Conservation (phyloP, 75 land plant genomes). For the Cryptomeria japonica region DNA sequence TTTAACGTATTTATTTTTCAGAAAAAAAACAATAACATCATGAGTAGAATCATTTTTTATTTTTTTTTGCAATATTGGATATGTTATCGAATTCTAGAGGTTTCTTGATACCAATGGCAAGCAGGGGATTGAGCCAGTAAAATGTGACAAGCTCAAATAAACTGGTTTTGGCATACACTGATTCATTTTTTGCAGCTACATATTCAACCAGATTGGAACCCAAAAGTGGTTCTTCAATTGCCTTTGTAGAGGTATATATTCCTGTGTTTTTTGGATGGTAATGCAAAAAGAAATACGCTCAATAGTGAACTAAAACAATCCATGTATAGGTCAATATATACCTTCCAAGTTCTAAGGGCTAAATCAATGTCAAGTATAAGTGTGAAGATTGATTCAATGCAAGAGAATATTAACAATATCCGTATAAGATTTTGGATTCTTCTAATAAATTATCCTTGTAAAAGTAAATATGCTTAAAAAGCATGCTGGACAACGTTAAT, state of each 20-base stretch:
- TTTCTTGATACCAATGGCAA: constrained; percentile 62
- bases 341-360: neutral
- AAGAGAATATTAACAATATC: constrained; percentile 58
- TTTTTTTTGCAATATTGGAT: constrained; percentile 53
- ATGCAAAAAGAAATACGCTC: constrained; percentile 28
- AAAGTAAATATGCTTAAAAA: too few relatives aligned
- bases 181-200: constrained; percentile 15
- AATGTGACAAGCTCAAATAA: constrained; percentile 60
- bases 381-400: constrained; percentile 24
- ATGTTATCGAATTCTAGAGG: constrained; percentile 69
- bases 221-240: constrained; percentile 59
- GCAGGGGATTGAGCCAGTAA: constrained; percentile 80
- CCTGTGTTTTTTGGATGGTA: constrained; percentile 52
- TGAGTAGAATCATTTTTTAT: constrained; percentile 74
- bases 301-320: constrained; percentile 26
- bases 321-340: constrained; percentile 18
- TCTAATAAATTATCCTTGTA: too few relatives aligned
- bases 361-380: constrained; percentile 21
- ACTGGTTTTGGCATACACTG: constrained; percentile 57
- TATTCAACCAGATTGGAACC: constrained; percentile 17
- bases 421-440: constrained; percentile 53
- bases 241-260: constrained; percentile 2
- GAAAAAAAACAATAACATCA: constrained; percentile 36
- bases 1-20: constrained; percentile 27
- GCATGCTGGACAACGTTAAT: too few relatives aligned